Base-by-base conservation (phyloP, 345 rosid genomes). In the Corchorus capsularis region DNA sequence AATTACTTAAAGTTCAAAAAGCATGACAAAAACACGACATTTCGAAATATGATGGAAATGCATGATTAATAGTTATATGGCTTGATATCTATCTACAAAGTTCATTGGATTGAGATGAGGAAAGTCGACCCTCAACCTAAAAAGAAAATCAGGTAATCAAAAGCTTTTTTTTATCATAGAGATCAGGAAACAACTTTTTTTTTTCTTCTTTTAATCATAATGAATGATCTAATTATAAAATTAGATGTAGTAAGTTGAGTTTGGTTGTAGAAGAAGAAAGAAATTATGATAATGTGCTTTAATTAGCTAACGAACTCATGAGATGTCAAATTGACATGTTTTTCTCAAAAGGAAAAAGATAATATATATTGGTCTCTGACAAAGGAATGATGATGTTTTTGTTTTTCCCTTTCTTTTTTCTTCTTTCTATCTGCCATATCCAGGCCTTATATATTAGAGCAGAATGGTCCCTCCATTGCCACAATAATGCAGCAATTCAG, bases 391-490 rank as follows among this genome's bases (percentile, higher is more conserved):
- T 49, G 47, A 22, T 67, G 57, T 27, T 68, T 49, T 49, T 27
- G 41, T 67, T 46, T 66, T 46, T n/a, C 52, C 43, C 1, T 27
- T 27, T 39, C 43, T 39, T 39, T 39, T 6, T 39, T 22, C n/a
- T 13, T 49, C 49, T 53, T 50, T 22, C 43, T 39, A 13, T 69
- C 17, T 69, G 8, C 60, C 27, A 22, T 19, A 35, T 27, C 0
- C 15, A 3, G 43, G 43, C 32, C 41, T 17, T 15, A 27, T 39
- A 39, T 39, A 1, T 11, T 27, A 27, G 27, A n/a, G 4, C 8
- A 17, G n/a, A 15, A 27, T 69, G 73, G 73, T 34, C 63, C 63
- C 63, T 59, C 63, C 63, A 22, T 59, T 27, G 27, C 2, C 37
- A 59, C 63, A 59, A 59, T 59, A 59, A 59, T 59, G 15, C 63